These are phyloP conservation scores for Blastocystis sp. DNA, from an alignment of 352 stramenopile species.

Conservation along the genomic window DNA sequence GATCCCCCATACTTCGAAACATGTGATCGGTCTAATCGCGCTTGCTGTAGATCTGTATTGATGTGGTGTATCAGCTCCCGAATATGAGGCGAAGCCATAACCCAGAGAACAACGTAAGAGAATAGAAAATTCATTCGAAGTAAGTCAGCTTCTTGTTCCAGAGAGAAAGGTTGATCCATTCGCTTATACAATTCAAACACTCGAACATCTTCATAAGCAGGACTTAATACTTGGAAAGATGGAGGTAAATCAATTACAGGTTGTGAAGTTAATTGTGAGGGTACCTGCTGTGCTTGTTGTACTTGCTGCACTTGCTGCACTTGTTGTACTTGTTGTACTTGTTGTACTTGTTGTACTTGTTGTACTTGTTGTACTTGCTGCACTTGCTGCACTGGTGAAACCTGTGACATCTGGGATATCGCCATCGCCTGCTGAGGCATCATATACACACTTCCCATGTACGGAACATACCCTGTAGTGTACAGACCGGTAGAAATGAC, in stretches of 20 bases:
- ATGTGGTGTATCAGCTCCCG: not conserved
- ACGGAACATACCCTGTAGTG: not conserved
- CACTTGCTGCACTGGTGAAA: too few species aligned
- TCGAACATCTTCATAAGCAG: not conserved
- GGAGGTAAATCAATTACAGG: not conserved
- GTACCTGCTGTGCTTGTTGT: not conserved
- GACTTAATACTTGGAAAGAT: not conserved
- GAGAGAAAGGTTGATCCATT: not conserved
- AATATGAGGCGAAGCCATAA: not conserved
- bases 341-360: too few species aligned
- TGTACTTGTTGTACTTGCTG: too few species aligned
- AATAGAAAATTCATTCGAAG: slow-evolving; percentile 44
- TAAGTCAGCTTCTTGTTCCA: not conserved
- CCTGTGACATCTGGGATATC: too few species aligned
- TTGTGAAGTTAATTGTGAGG: not conserved
- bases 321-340: not conserved
- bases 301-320: not conserved
- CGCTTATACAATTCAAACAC: not conserved
- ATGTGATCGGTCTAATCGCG: not conserved
- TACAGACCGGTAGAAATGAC: not conserved
- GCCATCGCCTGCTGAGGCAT: not conserved
- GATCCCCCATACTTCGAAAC: not conserved
- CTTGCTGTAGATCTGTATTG: not conserved
- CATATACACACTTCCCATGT: not conserved
- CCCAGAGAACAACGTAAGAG: slow-evolving; percentile 2